These are phyloP conservation scores for Aspergillus homomorphus DNA, from an alignment of 495 filamentous ascomycete genomes.

Conservation along the genomic window DNA sequence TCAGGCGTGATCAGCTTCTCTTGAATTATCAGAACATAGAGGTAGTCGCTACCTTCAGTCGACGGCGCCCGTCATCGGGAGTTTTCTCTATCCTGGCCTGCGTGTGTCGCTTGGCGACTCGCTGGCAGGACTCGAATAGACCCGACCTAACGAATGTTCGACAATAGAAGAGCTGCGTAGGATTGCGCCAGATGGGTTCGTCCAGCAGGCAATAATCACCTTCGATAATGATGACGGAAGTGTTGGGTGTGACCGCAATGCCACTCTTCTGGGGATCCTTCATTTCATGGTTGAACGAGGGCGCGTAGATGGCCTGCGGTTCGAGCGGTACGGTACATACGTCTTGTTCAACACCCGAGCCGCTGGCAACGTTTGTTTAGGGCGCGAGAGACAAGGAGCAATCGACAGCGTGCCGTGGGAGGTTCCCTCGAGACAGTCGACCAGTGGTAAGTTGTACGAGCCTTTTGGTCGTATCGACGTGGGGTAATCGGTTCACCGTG, in stretches of 20 bases:
- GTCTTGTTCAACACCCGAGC: too few species aligned
- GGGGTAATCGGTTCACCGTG: conserved; percentile 33
- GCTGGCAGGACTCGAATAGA: conserved; percentile 26
- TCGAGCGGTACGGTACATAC: too few species aligned
- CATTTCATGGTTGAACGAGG: conserved; percentile 36
- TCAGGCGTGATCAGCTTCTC: conserved; percentile 29
- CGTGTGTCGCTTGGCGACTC: conserved; percentile 38
- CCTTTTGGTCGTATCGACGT: too few species aligned
- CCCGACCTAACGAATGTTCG: conserved; percentile 39
- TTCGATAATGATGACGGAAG: conserved; percentile 37
- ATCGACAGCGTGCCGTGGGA: too few species aligned
- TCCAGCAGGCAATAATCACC: conserved; percentile 38
- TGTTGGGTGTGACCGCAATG: conserved; percentile 29
- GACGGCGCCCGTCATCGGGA: conserved; percentile 34
- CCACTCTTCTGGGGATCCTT: conserved; percentile 41
- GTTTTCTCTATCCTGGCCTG: conserved; percentile 39
- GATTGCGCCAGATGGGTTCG: conserved; percentile 30
- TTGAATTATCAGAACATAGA: conserved; percentile 33
- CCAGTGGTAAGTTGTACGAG: too few species aligned
- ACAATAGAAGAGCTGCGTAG: conserved; percentile 28
- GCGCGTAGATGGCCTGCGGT: conserved; percentile 12
- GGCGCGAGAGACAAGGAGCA: too few species aligned
- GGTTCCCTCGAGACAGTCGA: too few species aligned
- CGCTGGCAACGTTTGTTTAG: too few species aligned
- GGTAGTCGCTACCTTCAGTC: conserved; percentile 43